Conservation (phyloP, 1,139 yeast genomes). For the Wickerhamiella pararugosa region DNA sequence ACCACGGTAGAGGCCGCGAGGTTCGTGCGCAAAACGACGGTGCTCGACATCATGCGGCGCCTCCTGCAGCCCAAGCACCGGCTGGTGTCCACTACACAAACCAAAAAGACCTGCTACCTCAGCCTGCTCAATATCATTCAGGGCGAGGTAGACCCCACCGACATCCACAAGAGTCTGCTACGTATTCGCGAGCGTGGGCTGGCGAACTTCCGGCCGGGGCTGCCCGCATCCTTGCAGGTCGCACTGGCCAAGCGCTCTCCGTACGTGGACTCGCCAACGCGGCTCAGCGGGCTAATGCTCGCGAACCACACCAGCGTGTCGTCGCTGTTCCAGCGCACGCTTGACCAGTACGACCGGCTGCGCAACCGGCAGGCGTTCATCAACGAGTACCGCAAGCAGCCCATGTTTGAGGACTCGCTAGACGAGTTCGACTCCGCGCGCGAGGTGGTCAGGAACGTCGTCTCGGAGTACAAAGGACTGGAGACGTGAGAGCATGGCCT, state of each 20-base stretch:
- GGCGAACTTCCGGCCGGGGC: slow-evolving; percentile 74
- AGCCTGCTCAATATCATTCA: slow-evolving; percentile 64
- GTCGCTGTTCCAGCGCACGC: slow-evolving; percentile 47
- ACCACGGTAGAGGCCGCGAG: slow-evolving; percentile 41
- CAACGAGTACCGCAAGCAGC: slow-evolving; percentile 52
- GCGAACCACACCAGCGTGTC: slow-evolving; percentile 65
- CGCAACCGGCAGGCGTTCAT: slow-evolving; percentile 74
- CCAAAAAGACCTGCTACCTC: slow-evolving; percentile 36
- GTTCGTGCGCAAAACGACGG: slow-evolving; percentile 56
- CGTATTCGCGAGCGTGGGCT: slow-evolving; percentile 56
- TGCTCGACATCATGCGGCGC: slow-evolving; percentile 74
- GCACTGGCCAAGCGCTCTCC: slow-evolving; percentile 69
- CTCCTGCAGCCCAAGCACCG: slow-evolving; percentile 65
- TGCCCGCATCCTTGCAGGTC: slow-evolving; percentile 64
- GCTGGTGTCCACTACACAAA: slow-evolving; percentile 41
- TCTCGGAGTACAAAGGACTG: slow-evolving; percentile 48
- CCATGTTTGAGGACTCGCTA: slow-evolving; percentile 41
- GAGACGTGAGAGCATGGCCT: slow-evolving; percentile 21
- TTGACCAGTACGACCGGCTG: slow-evolving; percentile 65
- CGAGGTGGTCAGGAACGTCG: slow-evolving; percentile 50
- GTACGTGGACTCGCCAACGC: slow-evolving; percentile 25
- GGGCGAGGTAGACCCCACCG: slow-evolving; percentile 57
- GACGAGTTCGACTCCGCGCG: slow-evolving; percentile 71
- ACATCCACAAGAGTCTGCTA: slow-evolving; percentile 63
- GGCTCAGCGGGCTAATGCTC: slow-evolving; percentile 51